Evolutionary conservation across 2,329 filamentous ascomycete species (phyloP).

Genomic region (Zasmidium citrigriseum): DNA sequence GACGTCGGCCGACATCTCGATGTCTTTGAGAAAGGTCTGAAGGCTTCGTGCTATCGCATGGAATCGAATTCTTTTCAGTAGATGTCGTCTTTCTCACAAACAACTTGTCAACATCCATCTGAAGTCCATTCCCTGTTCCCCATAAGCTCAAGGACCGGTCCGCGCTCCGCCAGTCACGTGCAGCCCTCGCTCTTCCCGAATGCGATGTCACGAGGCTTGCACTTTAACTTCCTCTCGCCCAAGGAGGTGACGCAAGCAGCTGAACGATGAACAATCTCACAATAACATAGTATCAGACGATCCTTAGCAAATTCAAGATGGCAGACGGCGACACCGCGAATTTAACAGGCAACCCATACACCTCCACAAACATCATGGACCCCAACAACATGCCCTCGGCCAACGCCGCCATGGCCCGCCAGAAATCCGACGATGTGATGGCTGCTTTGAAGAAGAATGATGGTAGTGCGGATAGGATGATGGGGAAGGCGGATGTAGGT

Average conservation of each 20-base stretch:
- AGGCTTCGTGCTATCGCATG: too few species aligned
- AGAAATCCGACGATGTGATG: constrained; percentile 27
- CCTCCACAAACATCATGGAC: constrained; percentile 25
- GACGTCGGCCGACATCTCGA: constrained; percentile 23
- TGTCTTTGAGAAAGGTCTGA: too few species aligned
- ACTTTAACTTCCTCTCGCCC: too few species aligned
- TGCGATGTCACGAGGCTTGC: neutral
- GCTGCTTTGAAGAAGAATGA: constrained; percentile 28
- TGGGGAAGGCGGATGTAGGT: constrained; percentile 14
- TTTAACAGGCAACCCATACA: neutral
- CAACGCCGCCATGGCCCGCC: constrained; percentile 25
- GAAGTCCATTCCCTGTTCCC: neutral
- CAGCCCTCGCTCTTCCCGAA: neutral
- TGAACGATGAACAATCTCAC: too few species aligned
- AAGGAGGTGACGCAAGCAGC: too few species aligned
- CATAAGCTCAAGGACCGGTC: neutral
- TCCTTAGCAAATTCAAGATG: too few species aligned
- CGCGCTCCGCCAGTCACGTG: neutral
- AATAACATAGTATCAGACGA: neutral
- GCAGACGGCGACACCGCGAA: neutral
- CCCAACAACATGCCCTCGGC: constrained; percentile 25
- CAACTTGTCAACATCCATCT: neutral
- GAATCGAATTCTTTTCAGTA: too few species aligned
- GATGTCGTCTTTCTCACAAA: neutral
- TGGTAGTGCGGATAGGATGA: constrained; percentile 22